Base-by-base conservation (phyloP, 2,329 filamentous ascomycete genomes). In the Trichoderma koningii region DNA sequence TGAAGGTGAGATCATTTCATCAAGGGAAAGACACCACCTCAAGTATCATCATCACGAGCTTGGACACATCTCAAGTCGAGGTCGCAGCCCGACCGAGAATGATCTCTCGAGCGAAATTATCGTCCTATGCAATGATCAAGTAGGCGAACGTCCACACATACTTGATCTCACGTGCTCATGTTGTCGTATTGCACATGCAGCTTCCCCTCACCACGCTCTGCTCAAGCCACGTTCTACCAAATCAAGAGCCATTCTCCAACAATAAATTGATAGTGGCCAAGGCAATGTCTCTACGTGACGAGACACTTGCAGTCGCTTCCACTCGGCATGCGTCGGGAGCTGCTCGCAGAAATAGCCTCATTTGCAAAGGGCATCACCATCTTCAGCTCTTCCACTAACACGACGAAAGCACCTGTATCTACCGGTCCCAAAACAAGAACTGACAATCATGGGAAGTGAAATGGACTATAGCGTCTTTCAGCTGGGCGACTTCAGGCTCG, bases 401-500 rank as follows among this genome's bases (percentile, higher is more conserved):
- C 34, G 26, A 9, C 19, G 5, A 28, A 30, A 34, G 10, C 1
- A 38, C 12, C 34, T 38, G 21, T 17, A 52, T 12, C 34, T 19
- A 26, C 21, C 19, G 5, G 14, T 7, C 6, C 17, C 47, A 15
- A 12, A 30, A 5, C 26, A 28, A 38, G 12, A 38, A 19, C 7
- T 44, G 19, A 30, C 28, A 42, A 52, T 12, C 28, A 67, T 67
- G 65, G 48, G 63, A 7, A 51, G 51, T 30, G 44, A 50, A 26
- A 2, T 34, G 17, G 63, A 67, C 26, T 68, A 66, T 51, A 50
- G 66, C 14, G 45, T 55, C 2, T 89, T 83, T 71, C 75, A 82
- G 26, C 80, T 91, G 0, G 89, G 88, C 19, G 83, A 89, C 75
- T 90, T 89, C 79, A 77, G 82, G 67, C 84, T 93, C 3, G 84